Conservation (phyloP, 805 yeast species). For the Candida sonorensis region DNA sequence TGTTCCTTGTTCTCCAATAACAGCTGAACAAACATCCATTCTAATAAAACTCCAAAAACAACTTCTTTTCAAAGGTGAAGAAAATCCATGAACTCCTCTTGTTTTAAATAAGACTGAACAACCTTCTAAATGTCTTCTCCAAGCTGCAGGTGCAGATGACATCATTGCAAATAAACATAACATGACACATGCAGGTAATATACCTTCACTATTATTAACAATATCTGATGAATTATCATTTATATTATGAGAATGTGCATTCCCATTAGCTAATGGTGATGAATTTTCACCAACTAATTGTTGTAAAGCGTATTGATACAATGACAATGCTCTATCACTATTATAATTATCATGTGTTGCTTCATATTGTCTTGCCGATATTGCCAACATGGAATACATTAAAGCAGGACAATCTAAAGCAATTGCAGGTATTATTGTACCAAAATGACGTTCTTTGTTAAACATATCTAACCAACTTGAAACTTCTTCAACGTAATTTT, state of each 20-base stretch:
- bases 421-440: conserved; percentile 15
- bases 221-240: too few relatives aligned
- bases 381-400: conserved; percentile 5
- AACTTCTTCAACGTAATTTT: conserved; percentile 13
- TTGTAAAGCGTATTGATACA: conserved; percentile 8
- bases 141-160: conserved; percentile 31
- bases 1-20: conserved; percentile 33
- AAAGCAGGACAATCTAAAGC: conserved; percentile 5
- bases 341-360: conserved; percentile 6
- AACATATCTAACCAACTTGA: conserved; percentile 23
- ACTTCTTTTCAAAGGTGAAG: conserved; percentile 28
- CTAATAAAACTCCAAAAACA: conserved; percentile 38
- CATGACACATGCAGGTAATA: conserved; percentile 15
- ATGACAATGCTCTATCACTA: conserved; percentile 4
- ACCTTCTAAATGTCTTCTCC: conserved; percentile 37
- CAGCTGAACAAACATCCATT: conserved; percentile 35
- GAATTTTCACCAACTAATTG: conserved; percentile 2
- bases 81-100: conserved; percentile 32
- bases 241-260: too few relatives aligned
- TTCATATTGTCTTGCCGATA: conserved; percentile 9
- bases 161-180: conserved; percentile 36
- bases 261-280: background rate
- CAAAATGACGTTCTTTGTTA: conserved; percentile 16
- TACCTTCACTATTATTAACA: too few relatives aligned
- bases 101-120: conserved; percentile 33